phyloP scores from a whole-genome alignment of 106 monocot genomes.

The Agapanthus africanus region DNA sequence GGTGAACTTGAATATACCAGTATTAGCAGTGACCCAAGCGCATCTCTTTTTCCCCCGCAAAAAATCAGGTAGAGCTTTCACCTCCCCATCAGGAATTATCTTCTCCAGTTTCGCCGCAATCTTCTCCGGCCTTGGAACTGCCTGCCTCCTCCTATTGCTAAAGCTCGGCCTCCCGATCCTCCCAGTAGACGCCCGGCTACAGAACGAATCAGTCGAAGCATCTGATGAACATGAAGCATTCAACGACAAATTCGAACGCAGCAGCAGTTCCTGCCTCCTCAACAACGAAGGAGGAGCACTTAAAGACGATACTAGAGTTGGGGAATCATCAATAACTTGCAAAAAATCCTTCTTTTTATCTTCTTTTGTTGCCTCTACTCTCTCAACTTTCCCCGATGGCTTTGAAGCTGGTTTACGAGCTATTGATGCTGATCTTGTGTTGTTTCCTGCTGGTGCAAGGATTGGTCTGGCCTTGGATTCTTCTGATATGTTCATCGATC shows the following conservation, averaged over 20 bases:
- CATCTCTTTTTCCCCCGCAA: constrained; percentile 57
- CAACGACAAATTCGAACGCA: constrained; percentile 62
- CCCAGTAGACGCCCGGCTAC: constrained; percentile 79
- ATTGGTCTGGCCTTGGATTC: constrained; percentile 42
- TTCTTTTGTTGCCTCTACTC: constrained; percentile 11
- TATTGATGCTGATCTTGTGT: constrained; percentile 15
- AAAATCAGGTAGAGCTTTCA: constrained; percentile 23
- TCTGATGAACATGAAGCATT: constrained; percentile 93
- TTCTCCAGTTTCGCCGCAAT: constrained; percentile 31
- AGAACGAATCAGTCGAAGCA: constrained; percentile 67
- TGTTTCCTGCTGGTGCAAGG: constrained; percentile 59
- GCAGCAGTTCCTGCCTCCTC: constrained; percentile 54
- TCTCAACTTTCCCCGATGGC: constrained; percentile 13
- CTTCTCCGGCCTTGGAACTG: constrained; percentile 28
- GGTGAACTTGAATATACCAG: constrained; percentile 39
- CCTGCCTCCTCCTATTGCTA: constrained; percentile 25
- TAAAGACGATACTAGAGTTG: constrained; percentile 2
- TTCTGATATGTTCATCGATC: constrained; percentile 44
- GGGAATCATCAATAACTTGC: neutral
- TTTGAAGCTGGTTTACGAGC: constrained; percentile 34
- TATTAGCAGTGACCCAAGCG: constrained; percentile 79
- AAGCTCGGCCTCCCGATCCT: constrained; percentile 45
- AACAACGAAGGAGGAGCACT: constrained; percentile 29
- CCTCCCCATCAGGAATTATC: constrained; percentile 17
- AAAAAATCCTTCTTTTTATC: constrained; percentile 25